These are phyloP conservation scores for Primulina eburnea DNA, from an alignment of 257 asterid genomes.

Conservation along the genomic window DNA sequence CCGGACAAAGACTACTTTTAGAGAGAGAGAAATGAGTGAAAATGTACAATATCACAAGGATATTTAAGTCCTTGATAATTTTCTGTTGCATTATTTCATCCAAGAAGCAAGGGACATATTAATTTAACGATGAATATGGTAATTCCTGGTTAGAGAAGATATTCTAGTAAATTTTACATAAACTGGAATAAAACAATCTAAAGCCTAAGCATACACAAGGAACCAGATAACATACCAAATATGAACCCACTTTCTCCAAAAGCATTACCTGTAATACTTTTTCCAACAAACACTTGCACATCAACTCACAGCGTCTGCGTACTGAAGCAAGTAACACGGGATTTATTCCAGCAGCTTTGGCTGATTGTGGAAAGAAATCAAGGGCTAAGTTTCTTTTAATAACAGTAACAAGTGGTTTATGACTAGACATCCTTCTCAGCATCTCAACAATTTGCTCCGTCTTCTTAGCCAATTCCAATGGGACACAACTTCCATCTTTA, in stretches of 20 bases:
- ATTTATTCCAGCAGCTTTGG: conserved; percentile 93
- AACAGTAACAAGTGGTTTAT: conserved; percentile 75
- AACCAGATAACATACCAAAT: conserved; percentile 16
- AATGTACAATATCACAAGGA: conserved; percentile 13
- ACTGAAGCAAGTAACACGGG: conserved; percentile 91
- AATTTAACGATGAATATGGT: conserved; percentile 6
- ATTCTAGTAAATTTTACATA: conserved; percentile 1
- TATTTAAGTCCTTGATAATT: not conserved
- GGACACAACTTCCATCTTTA: conserved; percentile 90
- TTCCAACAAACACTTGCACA: conserved; percentile 97
- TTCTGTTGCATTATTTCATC: conserved; percentile 13
- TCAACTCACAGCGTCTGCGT: conserved; percentile 91
- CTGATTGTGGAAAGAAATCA: conserved; percentile 94
- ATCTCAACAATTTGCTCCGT: conserved; percentile 92
- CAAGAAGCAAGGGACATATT: conserved; percentile 16
- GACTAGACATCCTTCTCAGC: conserved; percentile 73
- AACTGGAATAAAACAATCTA: conserved; percentile 4
- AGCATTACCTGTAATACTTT: conserved; percentile 77
- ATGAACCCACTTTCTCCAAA: conserved; percentile 25
- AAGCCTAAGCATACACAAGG: conserved; percentile 15
- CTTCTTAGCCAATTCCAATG: conserved; percentile 86
- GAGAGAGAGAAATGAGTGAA: conserved; percentile 10
- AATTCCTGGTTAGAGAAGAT: conserved; percentile 7
- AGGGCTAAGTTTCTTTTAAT: conserved; percentile 80
- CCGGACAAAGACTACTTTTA: conserved; percentile 11